These are phyloP conservation scores for Aspergillus conjunctus DNA, from an alignment of 495 filamentous ascomycete genomes.

Conservation along the genomic window DNA sequence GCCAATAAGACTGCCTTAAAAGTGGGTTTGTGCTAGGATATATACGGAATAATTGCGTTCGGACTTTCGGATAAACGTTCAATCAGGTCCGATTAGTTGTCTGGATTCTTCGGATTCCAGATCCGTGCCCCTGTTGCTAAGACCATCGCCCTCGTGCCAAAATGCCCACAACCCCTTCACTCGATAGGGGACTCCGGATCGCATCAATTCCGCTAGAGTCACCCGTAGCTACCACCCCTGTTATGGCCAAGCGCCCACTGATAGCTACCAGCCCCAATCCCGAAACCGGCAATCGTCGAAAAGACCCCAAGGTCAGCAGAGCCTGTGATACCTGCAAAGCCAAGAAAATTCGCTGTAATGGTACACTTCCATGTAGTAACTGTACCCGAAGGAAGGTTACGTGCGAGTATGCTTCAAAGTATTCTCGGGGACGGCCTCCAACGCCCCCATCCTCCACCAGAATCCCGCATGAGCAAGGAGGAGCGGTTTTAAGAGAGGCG, in stretches of 20 bases:
- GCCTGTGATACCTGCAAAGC: slow-evolving; percentile 31
- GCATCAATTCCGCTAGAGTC: background rate
- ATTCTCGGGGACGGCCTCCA: slow-evolving; percentile 24
- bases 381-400: slow-evolving; percentile 17
- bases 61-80: background rate
- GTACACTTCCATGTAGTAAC: slow-evolving; percentile 25
- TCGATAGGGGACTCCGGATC: background rate
- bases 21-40: too few relatives aligned
- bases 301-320: slow-evolving; percentile 28
- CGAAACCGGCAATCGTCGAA: slow-evolving; percentile 7
- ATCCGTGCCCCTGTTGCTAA: background rate
- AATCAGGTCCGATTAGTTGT: background rate
- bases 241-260: background rate
- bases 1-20: too few relatives aligned
- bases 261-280: background rate
- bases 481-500: background rate
- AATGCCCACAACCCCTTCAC: background rate
- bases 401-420: slow-evolving; percentile 27
- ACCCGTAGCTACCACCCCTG: background rate
- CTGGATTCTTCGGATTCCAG: background rate
- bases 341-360: slow-evolving; percentile 32
- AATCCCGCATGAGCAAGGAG: background rate
- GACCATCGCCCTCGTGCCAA: background rate
- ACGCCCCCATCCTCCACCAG: slow-evolving; percentile 21
- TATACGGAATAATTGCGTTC: background rate